Conservation (phyloP, 2,329 filamentous ascomycete species). For the Paramyrothecium roridum region DNA sequence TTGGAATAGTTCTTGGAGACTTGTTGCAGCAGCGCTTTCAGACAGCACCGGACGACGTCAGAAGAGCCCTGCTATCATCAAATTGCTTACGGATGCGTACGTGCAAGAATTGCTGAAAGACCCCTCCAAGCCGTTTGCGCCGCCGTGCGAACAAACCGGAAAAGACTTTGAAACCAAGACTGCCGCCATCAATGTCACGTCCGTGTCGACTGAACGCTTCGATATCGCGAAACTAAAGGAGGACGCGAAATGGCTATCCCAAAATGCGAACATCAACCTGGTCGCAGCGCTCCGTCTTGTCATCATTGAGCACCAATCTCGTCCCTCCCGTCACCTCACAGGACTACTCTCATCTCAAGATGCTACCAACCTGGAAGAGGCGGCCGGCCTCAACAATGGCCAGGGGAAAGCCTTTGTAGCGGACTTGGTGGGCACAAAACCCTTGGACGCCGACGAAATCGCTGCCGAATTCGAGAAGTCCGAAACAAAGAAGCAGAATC, state of each 20-base stretch:
- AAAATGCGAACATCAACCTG: slow-evolving; percentile 74
- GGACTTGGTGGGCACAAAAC: slow-evolving; percentile 43
- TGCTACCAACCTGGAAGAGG: slow-evolving; percentile 70
- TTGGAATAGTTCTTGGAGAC: slow-evolving; percentile 56
- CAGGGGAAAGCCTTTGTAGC: slow-evolving; percentile 56
- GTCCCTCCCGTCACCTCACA: slow-evolving; percentile 69
- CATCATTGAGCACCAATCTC: slow-evolving; percentile 79
- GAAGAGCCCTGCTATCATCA: slow-evolving; percentile 52
- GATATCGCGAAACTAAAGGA: slow-evolving; percentile 78
- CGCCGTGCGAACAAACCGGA: slow-evolving; percentile 60
- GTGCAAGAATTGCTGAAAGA: slow-evolving; percentile 66
- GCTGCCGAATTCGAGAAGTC: slow-evolving; percentile 59
- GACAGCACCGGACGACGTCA: slow-evolving; percentile 57
- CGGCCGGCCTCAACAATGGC: slow-evolving; percentile 61
- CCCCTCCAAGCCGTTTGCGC: slow-evolving; percentile 65
- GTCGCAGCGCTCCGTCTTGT: slow-evolving; percentile 77
- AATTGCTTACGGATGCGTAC: slow-evolving; percentile 69
- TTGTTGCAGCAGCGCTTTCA: slow-evolving; percentile 51
- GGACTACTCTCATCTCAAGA: slow-evolving; percentile 75
- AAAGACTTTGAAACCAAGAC: slow-evolving; percentile 79
- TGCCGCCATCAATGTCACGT: slow-evolving; percentile 79
- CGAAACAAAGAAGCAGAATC: slow-evolving; percentile 60
- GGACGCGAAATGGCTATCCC: slow-evolving; percentile 83
- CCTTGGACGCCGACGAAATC: slow-evolving; percentile 51
- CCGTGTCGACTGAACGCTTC: slow-evolving; percentile 62